Conservation (phyloP, 1,284 basidiomycete species). For the Pholiota adiposa region DNA sequence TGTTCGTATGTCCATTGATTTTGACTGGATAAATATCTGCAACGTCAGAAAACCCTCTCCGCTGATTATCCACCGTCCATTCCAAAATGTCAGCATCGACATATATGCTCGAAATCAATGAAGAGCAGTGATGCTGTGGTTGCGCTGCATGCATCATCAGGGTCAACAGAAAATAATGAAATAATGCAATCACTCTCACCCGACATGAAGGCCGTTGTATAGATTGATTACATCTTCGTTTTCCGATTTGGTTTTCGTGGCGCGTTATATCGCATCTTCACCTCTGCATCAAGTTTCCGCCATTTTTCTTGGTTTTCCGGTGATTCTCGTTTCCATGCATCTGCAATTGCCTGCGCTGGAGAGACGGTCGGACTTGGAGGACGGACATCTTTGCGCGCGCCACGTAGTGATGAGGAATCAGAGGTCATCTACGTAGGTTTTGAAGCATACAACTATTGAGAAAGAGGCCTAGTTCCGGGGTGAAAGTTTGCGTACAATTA, state of each 20-base stretch:
- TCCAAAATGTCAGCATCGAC: slow-evolving; percentile 12
- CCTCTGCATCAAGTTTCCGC: slow-evolving; percentile 56
- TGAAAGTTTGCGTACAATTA: slow-evolving; percentile 41
- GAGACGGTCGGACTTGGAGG: slow-evolving; percentile 42
- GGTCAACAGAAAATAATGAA: slow-evolving; percentile 16
- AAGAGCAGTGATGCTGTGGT: slow-evolving; percentile 14
- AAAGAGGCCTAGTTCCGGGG: slow-evolving; percentile 27
- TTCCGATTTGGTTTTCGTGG: slow-evolving; percentile 38
- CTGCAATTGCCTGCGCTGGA: slow-evolving; percentile 64
- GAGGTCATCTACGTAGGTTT: slow-evolving; percentile 45
- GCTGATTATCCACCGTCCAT: slow-evolving; percentile 6
- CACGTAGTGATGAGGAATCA: slow-evolving; percentile 44
- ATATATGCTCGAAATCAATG: slow-evolving; percentile 20
- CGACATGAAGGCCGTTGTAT: slow-evolving; percentile 14
- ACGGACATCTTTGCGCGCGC: slow-evolving; percentile 40
- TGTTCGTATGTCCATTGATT: slow-evolving; percentile 17
- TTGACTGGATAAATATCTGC: slow-evolving; percentile 29
- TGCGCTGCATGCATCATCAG: slow-evolving; percentile 6
- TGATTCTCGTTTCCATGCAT: slow-evolving; percentile 66
- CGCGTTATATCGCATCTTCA: slow-evolving; percentile 40
- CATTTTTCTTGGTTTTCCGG: slow-evolving; percentile 60
- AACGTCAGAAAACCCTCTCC: slow-evolving; percentile 21
- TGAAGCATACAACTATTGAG: slow-evolving; percentile 35
- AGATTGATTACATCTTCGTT: slow-evolving; percentile 48
- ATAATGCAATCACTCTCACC: slow-evolving; percentile 24